A percentile compares a stretch with the other conserved stretches of the same genome.
These are phyloP conservation scores for Aspergillus sp. DNA, from an alignment of 2,329 filamentous ascomycete genomes.

Conservation along the genomic window DNA sequence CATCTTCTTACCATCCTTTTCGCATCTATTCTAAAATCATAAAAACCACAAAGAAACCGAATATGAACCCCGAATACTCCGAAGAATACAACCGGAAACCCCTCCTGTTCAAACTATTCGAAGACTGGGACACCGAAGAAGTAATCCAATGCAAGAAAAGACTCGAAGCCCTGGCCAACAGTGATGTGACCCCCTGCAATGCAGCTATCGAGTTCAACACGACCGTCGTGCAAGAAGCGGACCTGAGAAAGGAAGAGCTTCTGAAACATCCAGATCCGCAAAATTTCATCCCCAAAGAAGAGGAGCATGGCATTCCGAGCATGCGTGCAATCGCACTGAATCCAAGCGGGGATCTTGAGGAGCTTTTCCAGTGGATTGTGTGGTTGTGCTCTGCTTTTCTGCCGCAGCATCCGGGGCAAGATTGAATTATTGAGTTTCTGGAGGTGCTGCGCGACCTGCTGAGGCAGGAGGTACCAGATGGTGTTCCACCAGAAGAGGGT, in stretches of 20 bases:
- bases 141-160: neutral
- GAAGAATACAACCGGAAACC: neutral
- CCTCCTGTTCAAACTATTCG: neutral
- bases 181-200: neutral
- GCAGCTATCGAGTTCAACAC: neutral
- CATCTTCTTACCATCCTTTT: neutral
- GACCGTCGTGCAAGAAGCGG: neutral
- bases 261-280: neutral
- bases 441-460: neutral
- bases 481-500: neutral
- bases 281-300: neutral
- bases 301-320: neutral
- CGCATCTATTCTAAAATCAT: neutral
- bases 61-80: neutral
- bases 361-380: neutral
- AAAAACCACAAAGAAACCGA: neutral
- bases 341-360: neutral
- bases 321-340: neutral
- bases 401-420: neutral
- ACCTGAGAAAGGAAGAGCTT: neutral
- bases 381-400: neutral
- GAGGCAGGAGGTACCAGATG: neutral
- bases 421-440: neutral
- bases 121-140: neutral
- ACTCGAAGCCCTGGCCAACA: neutral